These are phyloP conservation scores for Pseudonectria buxi DNA, from an alignment of 2,329 filamentous ascomycete species.

Conservation along the genomic window DNA sequence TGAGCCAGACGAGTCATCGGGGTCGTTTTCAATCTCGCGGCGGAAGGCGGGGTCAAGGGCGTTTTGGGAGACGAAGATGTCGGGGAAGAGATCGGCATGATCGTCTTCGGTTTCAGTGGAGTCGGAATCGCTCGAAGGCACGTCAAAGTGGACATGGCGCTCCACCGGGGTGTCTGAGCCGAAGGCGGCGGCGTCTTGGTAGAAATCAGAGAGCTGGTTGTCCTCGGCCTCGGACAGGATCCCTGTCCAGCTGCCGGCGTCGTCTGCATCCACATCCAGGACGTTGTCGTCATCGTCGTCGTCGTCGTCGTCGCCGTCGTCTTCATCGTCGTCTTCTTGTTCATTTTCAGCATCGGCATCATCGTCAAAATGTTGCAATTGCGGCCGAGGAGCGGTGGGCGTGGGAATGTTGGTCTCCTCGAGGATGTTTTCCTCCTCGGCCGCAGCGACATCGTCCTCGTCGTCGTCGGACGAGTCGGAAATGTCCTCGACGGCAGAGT, in stretches of 20 bases:
- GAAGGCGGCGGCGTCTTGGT: conserved; percentile 34
- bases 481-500: conserved; percentile 72
- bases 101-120: conserved; percentile 58
- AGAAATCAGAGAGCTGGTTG: conserved; percentile 36
- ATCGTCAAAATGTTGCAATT: conserved; percentile 25
- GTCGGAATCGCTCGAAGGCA: conserved; percentile 60
- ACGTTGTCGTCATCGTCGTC: conserved; percentile 31
- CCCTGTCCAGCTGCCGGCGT: conserved; percentile 49
- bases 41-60: conserved; percentile 66
- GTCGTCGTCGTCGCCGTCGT: conserved; percentile 33
- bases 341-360: conserved; percentile 30
- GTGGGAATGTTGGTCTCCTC: conserved; percentile 34
- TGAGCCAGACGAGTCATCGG: conserved; percentile 50
- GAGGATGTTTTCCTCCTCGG: conserved; percentile 71
- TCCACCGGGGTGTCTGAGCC: conserved; percentile 35
- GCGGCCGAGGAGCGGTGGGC: conserved; percentile 46
- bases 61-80: conserved; percentile 72
- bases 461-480: conserved; percentile 72
- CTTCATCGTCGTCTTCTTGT: conserved; percentile 33
- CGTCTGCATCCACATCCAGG: conserved; percentile 34
- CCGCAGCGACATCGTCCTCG: conserved; percentile 68
- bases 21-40: conserved; percentile 64
- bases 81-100: conserved; percentile 61
- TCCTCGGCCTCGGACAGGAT: conserved; percentile 44
- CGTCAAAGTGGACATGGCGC: conserved; percentile 69